A percentile compares a stretch with the other conserved stretches of the same genome.
Evolutionary conservation across 768 basidiomycete genomes (phyloP).

Genomic region (Amanita inopinata): DNA sequence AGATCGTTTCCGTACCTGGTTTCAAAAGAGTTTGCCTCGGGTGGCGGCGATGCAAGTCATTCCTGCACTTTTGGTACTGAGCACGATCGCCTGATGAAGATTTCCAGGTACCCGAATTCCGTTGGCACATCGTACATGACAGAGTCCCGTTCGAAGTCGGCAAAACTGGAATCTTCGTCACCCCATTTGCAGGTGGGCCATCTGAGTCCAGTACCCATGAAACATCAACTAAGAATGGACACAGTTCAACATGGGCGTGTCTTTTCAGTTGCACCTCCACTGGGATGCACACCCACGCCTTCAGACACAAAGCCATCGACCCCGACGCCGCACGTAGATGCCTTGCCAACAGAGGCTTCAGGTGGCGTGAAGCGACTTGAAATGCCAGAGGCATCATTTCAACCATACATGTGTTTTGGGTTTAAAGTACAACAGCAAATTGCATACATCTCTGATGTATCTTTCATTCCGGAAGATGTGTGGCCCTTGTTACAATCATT

Average conservation of each 20-base stretch:
- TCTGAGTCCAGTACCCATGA: not conserved
- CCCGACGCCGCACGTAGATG: slow-evolving; percentile 21
- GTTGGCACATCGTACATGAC: slow-evolving; percentile 75
- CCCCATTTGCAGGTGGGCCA: slow-evolving; percentile 54
- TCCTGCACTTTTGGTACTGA: not conserved
- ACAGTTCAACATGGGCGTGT: slow-evolving; percentile 69
- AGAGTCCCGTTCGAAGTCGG: slow-evolving; percentile 57
- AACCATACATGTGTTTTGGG: slow-evolving; percentile 60
- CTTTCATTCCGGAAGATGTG: slow-evolving; percentile 63
- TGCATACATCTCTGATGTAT: slow-evolving; percentile 78
- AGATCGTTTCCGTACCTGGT: slow-evolving; percentile 78
- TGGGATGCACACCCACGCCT: slow-evolving; percentile 32
- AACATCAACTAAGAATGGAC: not conserved
- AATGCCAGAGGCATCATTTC: slow-evolving; percentile 18
- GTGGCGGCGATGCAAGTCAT: slow-evolving; percentile 59
- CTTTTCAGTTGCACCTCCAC: slow-evolving; percentile 34
- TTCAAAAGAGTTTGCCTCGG: slow-evolving; percentile 64
- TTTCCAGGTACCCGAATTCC: slow-evolving; percentile 66
- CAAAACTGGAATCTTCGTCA: slow-evolving; percentile 51
- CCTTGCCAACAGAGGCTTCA: slow-evolving; percentile 23
- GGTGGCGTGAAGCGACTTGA: not conserved
- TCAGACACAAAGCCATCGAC: slow-evolving; percentile 25
- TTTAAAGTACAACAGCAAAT: slow-evolving; percentile 60
- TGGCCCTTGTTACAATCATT: slow-evolving; percentile 44
- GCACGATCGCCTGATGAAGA: not conserved